Base-by-base conservation (phyloP, 177 flowering plant species). In the Vitis hybrid region DNA sequence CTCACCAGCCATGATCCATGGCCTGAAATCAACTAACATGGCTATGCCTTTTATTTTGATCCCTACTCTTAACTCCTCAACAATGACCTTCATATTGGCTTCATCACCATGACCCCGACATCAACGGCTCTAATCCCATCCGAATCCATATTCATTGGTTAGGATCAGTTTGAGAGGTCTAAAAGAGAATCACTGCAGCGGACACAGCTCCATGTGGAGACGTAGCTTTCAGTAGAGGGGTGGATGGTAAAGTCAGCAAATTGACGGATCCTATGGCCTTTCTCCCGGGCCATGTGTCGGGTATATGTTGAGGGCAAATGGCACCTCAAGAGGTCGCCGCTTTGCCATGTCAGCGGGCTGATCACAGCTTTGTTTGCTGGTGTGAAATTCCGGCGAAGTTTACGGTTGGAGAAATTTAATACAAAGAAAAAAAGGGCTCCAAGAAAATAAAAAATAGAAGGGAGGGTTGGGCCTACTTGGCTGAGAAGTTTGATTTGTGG, bases 311-410 rank as follows among this genome's bases (percentile, higher is more conserved):
- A 12, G 0, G 65, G 47, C 70, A 67, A 11, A 58, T 74, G 75
- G 70, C 67, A 9, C 14, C 69, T 7, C 14, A 7, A 69, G 49
- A 62, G 65, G 38, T 7, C 49, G 8, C 2, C 24, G 20, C 13
- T 9, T 11, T 31, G 56, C 68, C 76, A 65, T 53, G 74, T 68
- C 76, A 81, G 70, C 71, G 18, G 1, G 4, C 51, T 11, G 13
- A 4, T 18, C 28, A 10, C 47, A 9, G n/a, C 50, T 62, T 63
- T 64, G 59, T 67, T 59, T 31, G 15, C 4, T 61, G 33, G 47
- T 61, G 69, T 61, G 74, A 64, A 68, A 54, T 71, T 71, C 14
- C 79, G 81, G 70, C 85, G 79, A 59, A 13, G 72, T 77, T 79
- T 75, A 76, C 82, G 85, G 80, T 50, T 10, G 15, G 14, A 38